phyloP scores from a whole-genome alignment of 371 early-diverging fungal genomes.

The Mycotypha africana region DNA sequence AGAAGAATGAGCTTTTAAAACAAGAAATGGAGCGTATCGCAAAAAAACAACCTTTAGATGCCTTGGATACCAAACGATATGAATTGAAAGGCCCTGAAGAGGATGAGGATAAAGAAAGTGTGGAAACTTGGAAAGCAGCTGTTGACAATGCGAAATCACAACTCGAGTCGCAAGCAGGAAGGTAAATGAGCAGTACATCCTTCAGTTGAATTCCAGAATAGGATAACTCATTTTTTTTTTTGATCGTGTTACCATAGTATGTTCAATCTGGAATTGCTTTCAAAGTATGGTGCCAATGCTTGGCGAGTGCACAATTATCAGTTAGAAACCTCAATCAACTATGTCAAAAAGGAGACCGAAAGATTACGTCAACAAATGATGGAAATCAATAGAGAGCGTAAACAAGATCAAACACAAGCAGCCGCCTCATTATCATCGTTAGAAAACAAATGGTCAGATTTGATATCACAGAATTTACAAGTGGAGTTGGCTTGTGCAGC shows the following conservation, averaged over 20 bases:
- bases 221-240: too few relatives aligned
- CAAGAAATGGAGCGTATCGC: slow-evolving; percentile 62
- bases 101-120: slow-evolving; percentile 28
- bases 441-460: slow-evolving; percentile 58
- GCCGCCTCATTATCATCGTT: slow-evolving; percentile 48
- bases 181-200: too few relatives aligned
- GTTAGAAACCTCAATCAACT: slow-evolving; percentile 51
- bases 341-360: slow-evolving; percentile 46
- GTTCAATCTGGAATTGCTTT: slow-evolving; percentile 77
- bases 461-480: slow-evolving; percentile 56
- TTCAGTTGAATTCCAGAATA: too few relatives aligned
- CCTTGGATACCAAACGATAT: slow-evolving; percentile 58
- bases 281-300: slow-evolving; percentile 77
- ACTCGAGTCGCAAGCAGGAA: slow-evolving; percentile 75
- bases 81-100: slow-evolving; percentile 51
- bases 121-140: slow-evolving; percentile 59
- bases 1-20: slow-evolving; percentile 41
- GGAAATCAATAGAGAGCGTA: slow-evolving; percentile 65
- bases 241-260: slow-evolving; percentile 22
- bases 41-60: slow-evolving; percentile 47
- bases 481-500: slow-evolving; percentile 56
- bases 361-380: slow-evolving; percentile 39
- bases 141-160: slow-evolving; percentile 80
- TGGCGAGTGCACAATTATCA: slow-evolving; percentile 85
- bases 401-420: slow-evolving; percentile 62